Percentiles rank a stretch among this genome's conserved stretches.
phyloP scores from a whole-genome alignment of 495 filamentous ascomycete genomes.

The Neurospora sp. region DNA sequence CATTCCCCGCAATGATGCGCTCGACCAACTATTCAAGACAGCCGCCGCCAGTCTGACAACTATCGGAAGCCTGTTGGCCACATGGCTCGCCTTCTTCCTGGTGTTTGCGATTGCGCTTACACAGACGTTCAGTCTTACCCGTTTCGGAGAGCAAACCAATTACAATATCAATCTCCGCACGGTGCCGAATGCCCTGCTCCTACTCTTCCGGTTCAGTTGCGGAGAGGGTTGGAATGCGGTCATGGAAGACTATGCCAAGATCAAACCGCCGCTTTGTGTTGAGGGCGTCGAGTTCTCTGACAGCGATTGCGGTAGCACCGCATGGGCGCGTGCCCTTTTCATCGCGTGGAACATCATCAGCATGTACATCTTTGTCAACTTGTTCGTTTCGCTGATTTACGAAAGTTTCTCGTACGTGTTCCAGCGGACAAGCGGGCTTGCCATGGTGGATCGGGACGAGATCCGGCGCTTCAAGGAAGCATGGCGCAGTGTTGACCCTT shows the following conservation, averaged over 20 bases:
- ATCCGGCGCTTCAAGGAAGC: conserved; percentile 96
- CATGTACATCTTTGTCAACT: conserved; percentile 99
- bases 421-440: conserved; percentile 80
- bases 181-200: conserved; percentile 84
- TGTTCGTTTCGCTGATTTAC: conserved; percentile 98
- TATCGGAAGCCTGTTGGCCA: conserved; percentile 87
- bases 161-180: conserved; percentile 88
- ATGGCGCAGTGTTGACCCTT: conserved; percentile 89
- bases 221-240: conserved; percentile 94
- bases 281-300: conserved; percentile 55
- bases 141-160: conserved; percentile 63
- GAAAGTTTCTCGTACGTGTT: conserved; percentile 99
- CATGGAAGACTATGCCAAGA: conserved; percentile 91
- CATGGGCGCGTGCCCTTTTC: conserved; percentile 82
- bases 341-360: conserved; percentile 97
- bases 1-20: conserved; percentile 92
- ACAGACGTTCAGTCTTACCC: conserved; percentile 91
- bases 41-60: conserved; percentile 88
- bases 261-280: conserved; percentile 68
- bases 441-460: conserved; percentile 80
- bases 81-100: conserved; percentile 94
- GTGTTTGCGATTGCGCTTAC: conserved; percentile 95
- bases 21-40: conserved; percentile 98
- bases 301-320: conserved; percentile 85
- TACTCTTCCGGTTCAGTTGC: conserved; percentile 85